These are phyloP conservation scores for Lentinula aciculospora DNA, from an alignment of 768 basidiomycete species.

Conservation along the genomic window DNA sequence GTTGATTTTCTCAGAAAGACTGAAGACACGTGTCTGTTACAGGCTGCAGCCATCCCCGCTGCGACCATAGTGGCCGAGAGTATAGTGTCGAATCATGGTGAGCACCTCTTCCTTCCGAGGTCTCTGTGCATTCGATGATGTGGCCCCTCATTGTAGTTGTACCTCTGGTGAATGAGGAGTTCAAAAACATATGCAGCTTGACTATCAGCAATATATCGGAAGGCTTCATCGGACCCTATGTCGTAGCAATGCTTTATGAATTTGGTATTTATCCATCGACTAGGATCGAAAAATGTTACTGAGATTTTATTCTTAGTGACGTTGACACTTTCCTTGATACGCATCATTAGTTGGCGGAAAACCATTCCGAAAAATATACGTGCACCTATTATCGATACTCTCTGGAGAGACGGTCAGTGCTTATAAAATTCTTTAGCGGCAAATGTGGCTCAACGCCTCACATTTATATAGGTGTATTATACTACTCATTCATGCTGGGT, in stretches of 20 bases:
- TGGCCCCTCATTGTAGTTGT: background rate
- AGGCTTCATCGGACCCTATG: slow-evolving; percentile 12
- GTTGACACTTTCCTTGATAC: slow-evolving; percentile 11
- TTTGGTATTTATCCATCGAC: slow-evolving; percentile 6
- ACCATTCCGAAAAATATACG: slow-evolving; percentile 11
- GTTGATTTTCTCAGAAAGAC: background rate
- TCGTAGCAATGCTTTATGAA: slow-evolving; percentile 15
- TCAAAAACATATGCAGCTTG: slow-evolving; percentile 6
- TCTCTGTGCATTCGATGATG: background rate
- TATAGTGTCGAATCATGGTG: slow-evolving; percentile 8
- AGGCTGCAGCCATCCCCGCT: slow-evolving; percentile 12
- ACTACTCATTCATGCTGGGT: slow-evolving; percentile 15
- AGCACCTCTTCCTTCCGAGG: background rate
- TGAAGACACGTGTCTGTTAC: background rate
- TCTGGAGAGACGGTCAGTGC: slow-evolving; percentile 16
- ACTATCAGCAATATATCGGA: slow-evolving; percentile 10
- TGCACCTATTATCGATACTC: slow-evolving; percentile 11
- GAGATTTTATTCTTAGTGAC: slow-evolving; percentile 8
- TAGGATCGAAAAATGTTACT: background rate
- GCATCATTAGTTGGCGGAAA: slow-evolving; percentile 12
- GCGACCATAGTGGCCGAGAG: slow-evolving; percentile 11
- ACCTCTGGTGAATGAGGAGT: background rate
- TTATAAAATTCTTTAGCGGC: background rate
- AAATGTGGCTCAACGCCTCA: background rate
- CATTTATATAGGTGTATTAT: slow-evolving; percentile 10